Base-by-base conservation (phyloP, 768 basidiomycete species). In the Lepiota subincarnata region DNA sequence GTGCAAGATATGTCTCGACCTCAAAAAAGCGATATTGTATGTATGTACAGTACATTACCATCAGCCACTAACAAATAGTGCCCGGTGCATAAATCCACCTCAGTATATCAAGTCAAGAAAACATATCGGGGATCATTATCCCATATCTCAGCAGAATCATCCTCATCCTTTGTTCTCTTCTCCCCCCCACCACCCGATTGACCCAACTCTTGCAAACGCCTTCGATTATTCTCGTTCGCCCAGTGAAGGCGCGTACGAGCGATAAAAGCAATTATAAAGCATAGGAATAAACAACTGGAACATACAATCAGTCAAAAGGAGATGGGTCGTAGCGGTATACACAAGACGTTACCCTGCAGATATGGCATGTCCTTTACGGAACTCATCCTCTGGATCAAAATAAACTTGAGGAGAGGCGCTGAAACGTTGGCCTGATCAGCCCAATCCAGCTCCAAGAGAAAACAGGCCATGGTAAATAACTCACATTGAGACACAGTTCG, bases 401-500 rank as follows among this genome's bases (percentile, higher is more conserved):
- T 46, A 2, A 26, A 22, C 12, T 14, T 11, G 3, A 3, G 14
- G 13, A 16, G 13, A 20, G 53, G 35, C 12, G 24, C 18, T 26
- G 11, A 20, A 26, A 42, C 2, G n/a, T 16, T n/a, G n/a, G 7
- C 3, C n/a, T 10, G 6, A 7, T 46, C n/a, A 34, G 11, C 10
- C 18, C 7, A 11, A 24, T n/a, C 14, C 3, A 31, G 14, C 10
- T 20, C 4, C 3, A 4, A 13, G 13, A 14, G 24, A 49, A 40
- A 14, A 6, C 14, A 42, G 13, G 4, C 46, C 3, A 11, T 6
- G 31, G 22, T 8, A n/a, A 56, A 19, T 8, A n/a, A 56, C 76
- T 53, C 48, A 80, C 79, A 81, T 81, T 3, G 79, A 82, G 11
- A 83, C 70, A 57, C 75, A 77, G 59, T 81, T 83, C 16, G 79